phyloP scores from a whole-genome alignment of 2,329 filamentous ascomycete genomes.

The Aspergillus melleus region DNA sequence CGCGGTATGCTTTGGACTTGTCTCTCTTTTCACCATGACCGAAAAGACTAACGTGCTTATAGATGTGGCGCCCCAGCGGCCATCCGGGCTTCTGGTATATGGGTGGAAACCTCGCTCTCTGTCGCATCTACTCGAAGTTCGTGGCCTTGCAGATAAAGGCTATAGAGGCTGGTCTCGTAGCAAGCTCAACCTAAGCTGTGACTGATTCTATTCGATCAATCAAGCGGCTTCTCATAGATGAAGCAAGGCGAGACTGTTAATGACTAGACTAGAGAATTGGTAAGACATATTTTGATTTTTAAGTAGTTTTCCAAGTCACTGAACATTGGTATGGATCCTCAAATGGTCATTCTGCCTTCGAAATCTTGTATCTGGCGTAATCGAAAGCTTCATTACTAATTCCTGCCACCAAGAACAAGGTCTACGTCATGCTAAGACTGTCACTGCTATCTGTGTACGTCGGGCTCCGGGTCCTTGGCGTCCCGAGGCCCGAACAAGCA shows the following conservation, averaged over 20 bases:
- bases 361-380: no score
- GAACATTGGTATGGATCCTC: no score
- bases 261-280: no score
- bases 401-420: no score
- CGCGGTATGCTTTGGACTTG: slow-evolving; percentile 32
- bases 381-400: no score
- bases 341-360: no score
- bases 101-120: slow-evolving; percentile 64
- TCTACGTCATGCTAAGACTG: no score
- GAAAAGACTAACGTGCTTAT: not conserved
- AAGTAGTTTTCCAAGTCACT: no score
- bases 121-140: slow-evolving; percentile 59
- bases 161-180: slow-evolving; percentile 39
- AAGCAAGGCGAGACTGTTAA: no score
- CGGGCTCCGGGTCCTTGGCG: not conserved
- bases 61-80: slow-evolving; percentile 58
- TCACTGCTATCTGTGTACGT: no score
- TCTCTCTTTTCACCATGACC: not conserved
- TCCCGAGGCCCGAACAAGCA: not conserved
- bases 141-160: slow-evolving; percentile 54
- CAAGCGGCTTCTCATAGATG: no score
- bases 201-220: not conserved
- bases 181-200: not conserved
- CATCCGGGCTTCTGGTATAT: slow-evolving; percentile 68
- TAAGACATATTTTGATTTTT: no score